Conservation (phyloP, 306 rosid species). For the Luffa aegyptiaca region DNA sequence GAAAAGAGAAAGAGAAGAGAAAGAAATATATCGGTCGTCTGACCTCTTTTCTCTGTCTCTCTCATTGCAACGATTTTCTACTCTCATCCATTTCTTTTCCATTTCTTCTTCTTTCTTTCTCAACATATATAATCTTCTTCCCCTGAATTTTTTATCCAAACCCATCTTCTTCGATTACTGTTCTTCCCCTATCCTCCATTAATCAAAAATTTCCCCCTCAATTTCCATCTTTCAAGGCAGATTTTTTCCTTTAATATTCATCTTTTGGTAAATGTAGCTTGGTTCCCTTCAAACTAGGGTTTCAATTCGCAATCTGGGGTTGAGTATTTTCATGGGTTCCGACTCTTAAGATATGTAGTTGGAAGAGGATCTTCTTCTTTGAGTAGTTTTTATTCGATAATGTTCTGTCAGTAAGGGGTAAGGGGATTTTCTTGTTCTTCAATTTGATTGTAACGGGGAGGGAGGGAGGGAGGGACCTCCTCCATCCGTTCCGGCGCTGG, state of each 20-base stretch:
- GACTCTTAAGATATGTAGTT: neutral
- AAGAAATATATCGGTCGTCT: constrained; percentile 3
- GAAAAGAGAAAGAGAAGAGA: neutral
- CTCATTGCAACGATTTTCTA: neutral
- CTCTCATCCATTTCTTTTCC: neutral
- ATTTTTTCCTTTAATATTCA: neutral
- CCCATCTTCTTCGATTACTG: neutral
- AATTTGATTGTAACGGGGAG: too few relatives aligned
- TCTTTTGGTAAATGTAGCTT: constrained; percentile 6
- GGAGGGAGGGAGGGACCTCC: too few relatives aligned
- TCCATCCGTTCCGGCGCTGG: too few relatives aligned
- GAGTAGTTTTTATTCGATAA: neutral
- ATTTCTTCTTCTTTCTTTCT: neutral
- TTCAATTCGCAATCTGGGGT: neutral
- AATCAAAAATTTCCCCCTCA: too few relatives aligned
- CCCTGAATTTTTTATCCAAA: neutral
- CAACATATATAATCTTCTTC: neutral
- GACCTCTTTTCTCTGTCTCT: neutral
- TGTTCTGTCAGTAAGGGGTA: neutral
- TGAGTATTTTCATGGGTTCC: neutral
- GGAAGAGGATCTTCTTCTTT: constrained; percentile 2
- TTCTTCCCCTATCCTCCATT: neutral
- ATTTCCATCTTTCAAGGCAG: neutral
- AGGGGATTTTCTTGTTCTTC: neutral
- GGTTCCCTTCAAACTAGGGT: constrained; percentile 5